Evolutionary conservation across 1,284 basidiomycete species (phyloP).

Genomic region (Sanghuangporus baumii): DNA sequence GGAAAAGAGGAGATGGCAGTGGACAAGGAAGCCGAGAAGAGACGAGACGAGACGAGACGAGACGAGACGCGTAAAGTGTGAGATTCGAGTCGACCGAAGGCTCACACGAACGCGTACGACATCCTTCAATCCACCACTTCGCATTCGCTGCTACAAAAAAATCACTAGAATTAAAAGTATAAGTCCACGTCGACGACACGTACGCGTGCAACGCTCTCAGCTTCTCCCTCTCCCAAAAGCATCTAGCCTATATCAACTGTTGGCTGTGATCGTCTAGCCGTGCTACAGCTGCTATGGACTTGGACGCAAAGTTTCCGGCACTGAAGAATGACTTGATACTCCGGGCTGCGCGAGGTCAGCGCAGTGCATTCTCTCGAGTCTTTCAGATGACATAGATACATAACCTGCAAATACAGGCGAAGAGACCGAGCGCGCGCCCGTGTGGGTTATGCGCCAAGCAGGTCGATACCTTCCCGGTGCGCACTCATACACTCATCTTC

Average conservation of each 20-base stretch:
- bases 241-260: not conserved
- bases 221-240: not conserved
- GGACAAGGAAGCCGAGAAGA: not conserved
- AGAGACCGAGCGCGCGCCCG: constrained; percentile 86
- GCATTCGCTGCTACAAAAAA: not conserved
- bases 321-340: constrained; percentile 89
- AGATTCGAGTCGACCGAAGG: not conserved
- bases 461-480: constrained; percentile 91
- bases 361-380: not conserved
- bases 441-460: constrained; percentile 99
- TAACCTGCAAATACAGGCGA: constrained; percentile 47
- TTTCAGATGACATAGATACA: not conserved
- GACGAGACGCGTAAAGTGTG: constrained; percentile 4
- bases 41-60: too few species aligned
- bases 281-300: not conserved
- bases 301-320: constrained; percentile 48
- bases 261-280: not conserved
- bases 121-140: not conserved
- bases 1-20: not conserved
- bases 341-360: constrained; percentile 76
- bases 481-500: not conserved
- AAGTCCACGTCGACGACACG: constrained; percentile 5
- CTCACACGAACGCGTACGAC: not conserved
- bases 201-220: constrained; percentile 4
- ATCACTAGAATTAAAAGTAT: not conserved